Evolutionary conservation across 441 rosid species (phyloP).

Genomic region (Mallotus japonicus): DNA sequence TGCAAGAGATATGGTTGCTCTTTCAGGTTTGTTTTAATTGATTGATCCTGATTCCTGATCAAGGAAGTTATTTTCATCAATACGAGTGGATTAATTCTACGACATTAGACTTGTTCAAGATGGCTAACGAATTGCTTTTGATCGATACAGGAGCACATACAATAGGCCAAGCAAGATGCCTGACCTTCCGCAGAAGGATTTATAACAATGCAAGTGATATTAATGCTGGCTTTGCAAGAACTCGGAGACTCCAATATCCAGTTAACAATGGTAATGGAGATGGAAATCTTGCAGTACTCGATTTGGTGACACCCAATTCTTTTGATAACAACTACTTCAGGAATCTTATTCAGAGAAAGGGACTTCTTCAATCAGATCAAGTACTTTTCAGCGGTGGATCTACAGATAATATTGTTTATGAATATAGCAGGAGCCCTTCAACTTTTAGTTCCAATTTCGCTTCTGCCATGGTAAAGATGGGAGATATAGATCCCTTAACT

Average conservation of each 20-base stretch:
- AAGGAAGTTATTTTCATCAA: too few species aligned
- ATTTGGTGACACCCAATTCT: conserved; percentile 56
- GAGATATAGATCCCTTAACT: conserved; percentile 44
- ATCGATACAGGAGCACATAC: conserved; percentile 50
- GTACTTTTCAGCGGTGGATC: conserved; percentile 52
- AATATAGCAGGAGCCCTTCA: conserved; percentile 39
- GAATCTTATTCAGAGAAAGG: conserved; percentile 49
- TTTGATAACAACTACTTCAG: conserved; percentile 61
- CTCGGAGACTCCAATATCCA: conserved; percentile 41
- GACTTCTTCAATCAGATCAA: conserved; percentile 53
- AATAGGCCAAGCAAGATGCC: conserved; percentile 53
- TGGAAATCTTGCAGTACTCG: conserved; percentile 40
- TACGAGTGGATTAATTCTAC: too few species aligned
- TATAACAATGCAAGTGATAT: conserved; percentile 44
- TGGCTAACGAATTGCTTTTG: neutral
- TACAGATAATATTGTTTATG: conserved; percentile 41
- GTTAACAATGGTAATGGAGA: conserved; percentile 17
- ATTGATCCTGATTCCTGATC: too few species aligned
- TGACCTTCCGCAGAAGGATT: conserved; percentile 43
- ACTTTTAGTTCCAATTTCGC: conserved; percentile 47
- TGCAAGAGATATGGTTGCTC: conserved; percentile 55
- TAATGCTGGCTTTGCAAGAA: conserved; percentile 45
- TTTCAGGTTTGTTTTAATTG: conserved; percentile 20
- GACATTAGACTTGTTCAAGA: neutral
- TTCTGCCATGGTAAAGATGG: conserved; percentile 65